These are phyloP conservation scores for Somion occarium DNA, from an alignment of 1,284 basidiomycete species.

Conservation along the genomic window DNA sequence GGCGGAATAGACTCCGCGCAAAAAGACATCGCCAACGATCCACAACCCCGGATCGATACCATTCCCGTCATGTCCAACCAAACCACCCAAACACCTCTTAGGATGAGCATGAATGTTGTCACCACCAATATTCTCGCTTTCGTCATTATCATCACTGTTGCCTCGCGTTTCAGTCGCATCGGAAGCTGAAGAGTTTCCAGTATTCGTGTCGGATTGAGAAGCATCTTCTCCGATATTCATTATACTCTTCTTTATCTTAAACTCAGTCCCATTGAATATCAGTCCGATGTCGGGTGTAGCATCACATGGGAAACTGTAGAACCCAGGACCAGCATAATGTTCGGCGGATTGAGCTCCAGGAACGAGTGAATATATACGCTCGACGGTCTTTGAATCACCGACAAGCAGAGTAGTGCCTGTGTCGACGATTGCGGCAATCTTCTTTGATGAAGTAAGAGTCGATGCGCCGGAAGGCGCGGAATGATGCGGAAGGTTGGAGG, in stretches of 20 bases:
- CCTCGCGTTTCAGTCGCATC: conserved; percentile 5
- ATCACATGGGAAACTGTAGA: conserved; percentile 23
- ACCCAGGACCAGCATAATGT: conserved; percentile 12
- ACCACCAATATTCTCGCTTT: background rate
- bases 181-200: background rate
- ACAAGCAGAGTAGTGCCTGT: conserved; percentile 43
- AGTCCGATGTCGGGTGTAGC: conserved; percentile 14
- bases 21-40: conserved; percentile 24
- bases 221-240: conserved; percentile 18
- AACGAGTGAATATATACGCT: conserved; percentile 34
- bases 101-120: too few relatives aligned
- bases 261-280: conserved; percentile 17
- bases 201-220: background rate
- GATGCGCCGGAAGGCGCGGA: background rate
- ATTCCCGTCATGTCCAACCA: conserved; percentile 14
- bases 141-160: background rate
- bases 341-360: conserved; percentile 25
- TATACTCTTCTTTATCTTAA: conserved; percentile 15
- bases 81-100: conserved; percentile 19
- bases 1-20: conserved; percentile 20
- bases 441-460: background rate
- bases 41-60: conserved; percentile 14
- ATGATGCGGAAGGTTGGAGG: too few relatives aligned
- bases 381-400: conserved; percentile 37
- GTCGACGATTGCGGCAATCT: conserved; percentile 29